phyloP scores from a whole-genome alignment of 2,329 filamentous ascomycete species.

The Colletotrichum sp. region DNA sequence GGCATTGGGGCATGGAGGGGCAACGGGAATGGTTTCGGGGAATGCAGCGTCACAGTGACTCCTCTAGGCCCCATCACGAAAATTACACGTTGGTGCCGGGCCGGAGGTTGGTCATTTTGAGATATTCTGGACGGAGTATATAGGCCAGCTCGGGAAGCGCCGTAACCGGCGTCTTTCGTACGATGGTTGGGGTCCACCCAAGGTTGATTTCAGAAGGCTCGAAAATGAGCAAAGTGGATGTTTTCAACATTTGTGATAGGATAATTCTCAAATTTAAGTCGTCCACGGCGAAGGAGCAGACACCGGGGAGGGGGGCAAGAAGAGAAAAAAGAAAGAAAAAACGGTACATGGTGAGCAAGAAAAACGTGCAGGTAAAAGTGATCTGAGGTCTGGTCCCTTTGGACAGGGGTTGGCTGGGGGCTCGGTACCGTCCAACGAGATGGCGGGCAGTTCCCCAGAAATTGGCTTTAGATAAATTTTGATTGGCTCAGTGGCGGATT shows the following conservation, averaged over 20 bases:
- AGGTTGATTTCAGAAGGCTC: neutral
- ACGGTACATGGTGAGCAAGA: neutral
- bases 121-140: neutral
- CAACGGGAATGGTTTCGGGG: neutral
- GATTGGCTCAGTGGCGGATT: neutral
- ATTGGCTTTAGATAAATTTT: neutral
- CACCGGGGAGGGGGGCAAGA: neutral
- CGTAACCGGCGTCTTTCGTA: neutral
- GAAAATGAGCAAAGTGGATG: neutral
- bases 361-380: neutral
- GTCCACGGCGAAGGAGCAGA: neutral
- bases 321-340: neutral
- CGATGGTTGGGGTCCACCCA: neutral
- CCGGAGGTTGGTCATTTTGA: neutral
- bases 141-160: neutral
- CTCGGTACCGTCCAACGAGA: neutral
- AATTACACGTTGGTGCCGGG: neutral
- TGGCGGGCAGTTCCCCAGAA: neutral
- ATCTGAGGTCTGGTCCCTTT: neutral
- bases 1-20: neutral
- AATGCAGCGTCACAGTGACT: neutral
- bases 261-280: neutral
- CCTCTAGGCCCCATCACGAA: neutral
- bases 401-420: neutral
- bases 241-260: neutral